Percentiles rank a stretch among this genome's conserved stretches.
Conservation (phyloP, 805 yeast species). For the Starmerella bacillaris region DNA sequence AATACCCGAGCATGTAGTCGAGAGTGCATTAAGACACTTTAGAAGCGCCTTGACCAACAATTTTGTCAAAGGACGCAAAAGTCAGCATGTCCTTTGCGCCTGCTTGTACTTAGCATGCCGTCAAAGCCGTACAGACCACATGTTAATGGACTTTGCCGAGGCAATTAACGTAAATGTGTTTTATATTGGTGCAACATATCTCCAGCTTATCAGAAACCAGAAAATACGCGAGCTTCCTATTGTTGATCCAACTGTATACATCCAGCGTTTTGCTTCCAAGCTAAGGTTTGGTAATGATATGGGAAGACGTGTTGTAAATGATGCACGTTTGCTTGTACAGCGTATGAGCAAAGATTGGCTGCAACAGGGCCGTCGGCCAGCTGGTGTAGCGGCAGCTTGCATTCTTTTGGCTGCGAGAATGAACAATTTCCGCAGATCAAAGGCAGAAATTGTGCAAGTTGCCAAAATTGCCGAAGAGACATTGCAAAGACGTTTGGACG, state of each 20-base stretch:
- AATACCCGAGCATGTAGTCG: constrained; percentile 72
- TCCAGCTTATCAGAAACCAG: constrained; percentile 76
- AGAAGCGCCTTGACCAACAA: constrained; percentile 68
- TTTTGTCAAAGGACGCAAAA: constrained; percentile 91
- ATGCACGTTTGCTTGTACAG: constrained; percentile 71
- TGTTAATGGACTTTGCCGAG: constrained; percentile 89
- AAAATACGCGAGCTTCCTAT: constrained; percentile 63
- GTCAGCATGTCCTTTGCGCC: constrained; percentile 88
- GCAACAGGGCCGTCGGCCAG: constrained; percentile 91
- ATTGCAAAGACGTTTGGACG: constrained; percentile 72
- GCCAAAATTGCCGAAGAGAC: constrained; percentile 93
- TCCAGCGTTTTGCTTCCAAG: constrained; percentile 82
- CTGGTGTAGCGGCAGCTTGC: constrained; percentile 97
- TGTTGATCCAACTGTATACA: constrained; percentile 86
- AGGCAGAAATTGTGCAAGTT: constrained; percentile 82
- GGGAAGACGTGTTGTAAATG: constrained; percentile 53
- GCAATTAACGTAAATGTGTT: constrained; percentile 78
- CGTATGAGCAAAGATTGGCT: constrained; percentile 94
- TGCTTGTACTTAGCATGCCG: constrained; percentile 92
- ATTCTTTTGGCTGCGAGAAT: constrained; percentile 82
- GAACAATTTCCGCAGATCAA: constrained; percentile 85
- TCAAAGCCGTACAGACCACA: constrained; percentile 74
- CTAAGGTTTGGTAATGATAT: constrained; percentile 57
- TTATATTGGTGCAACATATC: constrained; percentile 87
- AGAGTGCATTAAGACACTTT: constrained; percentile 79